These are phyloP conservation scores for Syzygium syzygioides DNA, from an alignment of 441 rosid species.

Conservation along the genomic window DNA sequence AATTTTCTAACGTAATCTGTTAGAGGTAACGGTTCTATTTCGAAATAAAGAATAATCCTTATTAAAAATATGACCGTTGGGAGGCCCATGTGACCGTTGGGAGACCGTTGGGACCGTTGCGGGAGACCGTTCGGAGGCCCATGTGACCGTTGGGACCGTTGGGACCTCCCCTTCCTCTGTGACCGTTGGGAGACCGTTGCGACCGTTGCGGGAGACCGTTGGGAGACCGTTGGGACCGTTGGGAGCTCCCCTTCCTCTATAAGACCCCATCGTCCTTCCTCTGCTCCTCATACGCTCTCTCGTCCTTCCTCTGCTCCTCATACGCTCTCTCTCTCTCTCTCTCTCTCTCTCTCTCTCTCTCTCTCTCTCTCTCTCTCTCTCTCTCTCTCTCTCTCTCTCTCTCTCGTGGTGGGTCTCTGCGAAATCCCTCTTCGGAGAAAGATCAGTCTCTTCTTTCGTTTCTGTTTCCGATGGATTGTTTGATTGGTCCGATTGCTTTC, in stretches of 20 bases:
- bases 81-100: no score
- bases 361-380: no score
- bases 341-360: no score
- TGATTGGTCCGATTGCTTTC: not conserved
- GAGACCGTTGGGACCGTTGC: no score
- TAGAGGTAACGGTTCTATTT: not conserved
- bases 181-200: no score
- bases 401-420: not conserved
- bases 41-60: no score
- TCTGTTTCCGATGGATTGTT: not conserved
- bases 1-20: not conserved
- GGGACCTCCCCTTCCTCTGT: not conserved
- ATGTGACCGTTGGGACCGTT: no score
- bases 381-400: no score
- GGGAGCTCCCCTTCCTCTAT: not conserved
- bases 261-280: not conserved
- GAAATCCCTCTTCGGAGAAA: not conserved
- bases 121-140: no score
- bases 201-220: no score
- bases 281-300: not conserved
- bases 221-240: no score
- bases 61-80: not conserved
- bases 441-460: not conserved
- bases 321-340: no score
- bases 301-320: not conserved